Base-by-base conservation (phyloP, 371 early-diverging fungal species). In the Rhizopus microsporus region DNA sequence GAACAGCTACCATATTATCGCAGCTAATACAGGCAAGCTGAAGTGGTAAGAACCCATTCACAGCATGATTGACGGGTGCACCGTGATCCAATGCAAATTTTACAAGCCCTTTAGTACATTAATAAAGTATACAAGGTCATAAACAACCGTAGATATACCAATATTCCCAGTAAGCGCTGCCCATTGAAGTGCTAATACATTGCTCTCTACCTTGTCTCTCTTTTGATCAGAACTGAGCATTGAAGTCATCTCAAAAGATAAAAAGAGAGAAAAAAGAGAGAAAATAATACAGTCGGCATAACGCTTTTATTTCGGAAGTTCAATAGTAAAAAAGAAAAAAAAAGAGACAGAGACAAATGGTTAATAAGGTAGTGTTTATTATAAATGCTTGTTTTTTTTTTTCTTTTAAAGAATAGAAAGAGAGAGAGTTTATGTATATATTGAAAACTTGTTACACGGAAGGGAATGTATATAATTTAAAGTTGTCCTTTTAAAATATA, bases 71-170 rank as follows among this genome's bases (percentile, higher is more conserved):
- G 54, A 88, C 82, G 7, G 83, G 72, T 57, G 86, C 88, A 35
- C 90, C 90, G 59, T 84, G 81, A 51, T 87, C 87, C 8, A 87
- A 58, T n/a, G 87, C 87, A 67, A 87, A 87, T 68, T 87, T 87
- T 54, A 87, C 84, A 33, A 87, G 77, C 9, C 85, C 85, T 84
- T 58, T 10, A 23, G 34, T 31, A 12, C 3, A n/a, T 56, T 15
- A 37, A 44, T 49, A 33, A 9, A 33, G 50, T 5, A 7, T 29
- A 30, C n/a, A 32, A 29, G 54, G 5, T 54, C 50, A 1, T 37
- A 37, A 1, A 37, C 7, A 9, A 37, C 37, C 12, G 7, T 45
- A 31, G 17, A 34, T 61, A 59, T 73, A 77, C 85, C 85, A 39
- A 84, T 60, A 60, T 84, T 84, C 33, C 85, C 85, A 31, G 74